phyloP scores from a whole-genome alignment of 805 yeast species.

The Lipomyces oligophaga region DNA sequence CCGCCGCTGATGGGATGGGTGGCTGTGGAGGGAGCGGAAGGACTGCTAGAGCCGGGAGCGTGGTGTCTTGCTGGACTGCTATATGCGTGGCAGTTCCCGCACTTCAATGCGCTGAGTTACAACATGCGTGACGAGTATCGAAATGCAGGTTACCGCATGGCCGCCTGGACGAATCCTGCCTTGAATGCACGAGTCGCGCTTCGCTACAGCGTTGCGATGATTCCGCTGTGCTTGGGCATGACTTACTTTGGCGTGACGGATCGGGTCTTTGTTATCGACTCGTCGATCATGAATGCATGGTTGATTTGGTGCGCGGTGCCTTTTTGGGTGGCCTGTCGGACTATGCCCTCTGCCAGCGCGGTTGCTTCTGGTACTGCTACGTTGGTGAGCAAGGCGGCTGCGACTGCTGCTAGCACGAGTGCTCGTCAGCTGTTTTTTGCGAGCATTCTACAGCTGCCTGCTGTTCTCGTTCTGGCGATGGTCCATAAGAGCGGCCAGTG shows the following conservation, averaged over 20 bases:
- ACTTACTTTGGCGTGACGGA: slow-evolving; percentile 79
- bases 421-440: slow-evolving; percentile 92
- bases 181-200: slow-evolving; percentile 91
- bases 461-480: slow-evolving; percentile 84
- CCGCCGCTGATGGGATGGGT: slow-evolving; percentile 99
- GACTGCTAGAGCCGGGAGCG: slow-evolving; percentile 65
- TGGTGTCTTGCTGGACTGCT: slow-evolving; percentile 89
- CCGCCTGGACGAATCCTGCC: slow-evolving; percentile 87
- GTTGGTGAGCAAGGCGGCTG: too few relatives aligned
- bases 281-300: slow-evolving; percentile 82
- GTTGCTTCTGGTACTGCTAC: too few relatives aligned
- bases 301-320: slow-evolving; percentile 69
- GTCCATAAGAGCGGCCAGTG: slow-evolving; percentile 92
- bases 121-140: slow-evolving; percentile 83
- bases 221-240: slow-evolving; percentile 84
- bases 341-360: not conserved
- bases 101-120: slow-evolving; percentile 88
- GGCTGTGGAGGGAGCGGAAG: slow-evolving; percentile 65
- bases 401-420: slow-evolving; percentile 42
- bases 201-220: slow-evolving; percentile 86
- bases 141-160: slow-evolving; percentile 95
- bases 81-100: slow-evolving; percentile 99
- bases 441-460: slow-evolving; percentile 91
- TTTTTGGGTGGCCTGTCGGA: slow-evolving; percentile 73
- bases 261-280: slow-evolving; percentile 72